Evolutionary conservation across 257 asterid species (phyloP), one percentile per base, ranked within the genome.

Genomic region (Jasminum sambac): DNA sequence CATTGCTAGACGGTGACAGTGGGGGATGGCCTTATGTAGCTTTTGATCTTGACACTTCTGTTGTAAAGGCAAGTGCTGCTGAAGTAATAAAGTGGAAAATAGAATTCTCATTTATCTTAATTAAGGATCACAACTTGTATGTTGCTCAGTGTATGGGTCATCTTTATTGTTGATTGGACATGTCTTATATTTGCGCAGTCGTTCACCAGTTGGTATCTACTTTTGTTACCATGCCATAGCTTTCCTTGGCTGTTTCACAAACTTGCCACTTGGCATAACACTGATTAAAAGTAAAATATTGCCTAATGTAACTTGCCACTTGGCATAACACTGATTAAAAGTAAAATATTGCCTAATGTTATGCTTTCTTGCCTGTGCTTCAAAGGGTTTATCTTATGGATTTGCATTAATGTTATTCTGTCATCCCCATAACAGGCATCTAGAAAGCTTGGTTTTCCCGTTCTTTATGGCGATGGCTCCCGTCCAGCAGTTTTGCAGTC

Each of bases 401-500:
- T 61, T 61, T 41, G 65, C 48, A 46, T 63, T 23, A 55, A 24
- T 23, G 2, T 63, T 68, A 69, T 61, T 48, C 44, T 55, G 74
- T 69, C 72, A n/a, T 64, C 66, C 26, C 70, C 39, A 48, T 67
- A 61, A 80, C 89, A 94, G 99, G 80, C 88, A 74, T 94, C 98
- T 50, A 85, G 84, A 82, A 79, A 91, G 71, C 96, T 88, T 39
- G 96, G 98, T 69, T 94, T 94, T 79, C 96, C 96, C 5, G 96
- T 91, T 76, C 89, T 86, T 17, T 94, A 89, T 62, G 99, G 99
- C 19, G 99, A 94, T 78, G 99, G 99, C 24, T 86, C 99, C 50
- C 88, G 96, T 63, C 99, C 99, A 61, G 88, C 97, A n/a, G 98
- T 94, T 72, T 82, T 94, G 84, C 93, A 91, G 78, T 91, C 98